Percentiles rank a stretch among this genome's conserved stretches.
phyloP scores from a whole-genome alignment of 441 rosid genomes.

The Melastoma candidum region DNA sequence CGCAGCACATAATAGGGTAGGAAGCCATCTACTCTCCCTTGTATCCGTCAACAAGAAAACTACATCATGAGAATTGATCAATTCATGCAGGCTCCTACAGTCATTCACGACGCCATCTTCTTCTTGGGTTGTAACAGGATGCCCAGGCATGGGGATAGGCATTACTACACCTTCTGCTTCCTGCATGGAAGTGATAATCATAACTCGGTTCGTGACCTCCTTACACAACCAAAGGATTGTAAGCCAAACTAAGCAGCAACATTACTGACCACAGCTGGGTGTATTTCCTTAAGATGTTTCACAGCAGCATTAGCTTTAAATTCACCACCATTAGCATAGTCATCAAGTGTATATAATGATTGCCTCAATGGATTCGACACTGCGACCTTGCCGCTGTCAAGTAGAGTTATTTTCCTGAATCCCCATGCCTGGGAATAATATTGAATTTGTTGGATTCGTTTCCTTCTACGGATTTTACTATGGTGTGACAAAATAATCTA shows the following conservation, averaged over 20 bases:
- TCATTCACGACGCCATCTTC: conserved; percentile 61
- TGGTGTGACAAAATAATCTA: not conserved
- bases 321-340: conserved; percentile 75
- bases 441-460: not conserved
- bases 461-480: not conserved
- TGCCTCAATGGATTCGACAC: conserved; percentile 98
- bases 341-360: conserved; percentile 76
- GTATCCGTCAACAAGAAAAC: conserved; percentile 93
- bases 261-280: conserved; percentile 67
- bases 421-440: conserved; percentile 74
- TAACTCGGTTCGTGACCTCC: too few species aligned
- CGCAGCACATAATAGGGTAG: conserved; percentile 73
- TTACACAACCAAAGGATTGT: too few species aligned
- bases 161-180: conserved; percentile 71
- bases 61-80: conserved; percentile 80
- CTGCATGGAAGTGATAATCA: conserved; percentile 16
- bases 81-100: conserved; percentile 49
- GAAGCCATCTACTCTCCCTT: conserved; percentile 98
- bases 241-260: not conserved
- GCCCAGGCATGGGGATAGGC: conserved; percentile 99
- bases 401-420: conserved; percentile 69
- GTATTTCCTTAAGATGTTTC: conserved; percentile 70
- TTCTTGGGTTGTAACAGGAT: conserved; percentile 73
- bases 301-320: conserved; percentile 83
- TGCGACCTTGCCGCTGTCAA: conserved; percentile 88